A percentile compares a stretch with the other conserved stretches of the same genome.
Evolutionary conservation across 106 monocot genomes (phyloP).

Genomic region (Platanthera guangdongensis): DNA sequence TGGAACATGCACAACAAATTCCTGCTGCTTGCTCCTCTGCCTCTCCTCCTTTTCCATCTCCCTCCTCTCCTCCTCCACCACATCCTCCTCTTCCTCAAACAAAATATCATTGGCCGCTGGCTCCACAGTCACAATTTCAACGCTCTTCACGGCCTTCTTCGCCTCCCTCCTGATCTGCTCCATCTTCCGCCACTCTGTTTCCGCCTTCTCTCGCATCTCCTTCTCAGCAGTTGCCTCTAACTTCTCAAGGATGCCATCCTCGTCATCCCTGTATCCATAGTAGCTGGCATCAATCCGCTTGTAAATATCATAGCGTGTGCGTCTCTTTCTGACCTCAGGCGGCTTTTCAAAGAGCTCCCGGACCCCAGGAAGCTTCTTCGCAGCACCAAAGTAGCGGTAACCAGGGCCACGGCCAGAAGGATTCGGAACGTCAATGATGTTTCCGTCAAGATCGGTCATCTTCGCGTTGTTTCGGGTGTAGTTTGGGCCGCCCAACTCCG

Average conservation of each 20-base stretch:
- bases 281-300: conserved; percentile 91
- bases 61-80: conserved; percentile 79
- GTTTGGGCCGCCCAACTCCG: conserved; percentile 82
- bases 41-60: conserved; percentile 34
- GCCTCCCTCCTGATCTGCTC: conserved; percentile 71
- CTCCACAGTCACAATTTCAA: conserved; percentile 62
- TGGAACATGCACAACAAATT: conserved; percentile 88
- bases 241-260: conserved; percentile 90
- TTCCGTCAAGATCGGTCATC: conserved; percentile 96
- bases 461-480: conserved; percentile 44
- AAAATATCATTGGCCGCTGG: conserved; percentile 39
- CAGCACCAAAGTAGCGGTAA: conserved; percentile 93
- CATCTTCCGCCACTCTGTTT: conserved; percentile 59
- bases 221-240: conserved; percentile 60
- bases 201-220: conserved; percentile 43
- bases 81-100: conserved; percentile 90
- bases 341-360: conserved; percentile 97
- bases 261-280: conserved; percentile 92
- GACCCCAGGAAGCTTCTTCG: conserved; percentile 94
- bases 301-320: conserved; percentile 82
- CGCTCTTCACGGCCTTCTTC: conserved; percentile 75
- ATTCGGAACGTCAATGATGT: conserved; percentile 85
- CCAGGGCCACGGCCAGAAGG: conserved; percentile 91
- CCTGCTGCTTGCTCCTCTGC: conserved; percentile 42
- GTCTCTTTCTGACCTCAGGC: conserved; percentile 67